Percentiles rank a stretch among this genome's conserved stretches.
phyloP scores from a whole-genome alignment of 2,329 filamentous ascomycete genomes.

The Stagonosporopsis cucurbitacearum region DNA sequence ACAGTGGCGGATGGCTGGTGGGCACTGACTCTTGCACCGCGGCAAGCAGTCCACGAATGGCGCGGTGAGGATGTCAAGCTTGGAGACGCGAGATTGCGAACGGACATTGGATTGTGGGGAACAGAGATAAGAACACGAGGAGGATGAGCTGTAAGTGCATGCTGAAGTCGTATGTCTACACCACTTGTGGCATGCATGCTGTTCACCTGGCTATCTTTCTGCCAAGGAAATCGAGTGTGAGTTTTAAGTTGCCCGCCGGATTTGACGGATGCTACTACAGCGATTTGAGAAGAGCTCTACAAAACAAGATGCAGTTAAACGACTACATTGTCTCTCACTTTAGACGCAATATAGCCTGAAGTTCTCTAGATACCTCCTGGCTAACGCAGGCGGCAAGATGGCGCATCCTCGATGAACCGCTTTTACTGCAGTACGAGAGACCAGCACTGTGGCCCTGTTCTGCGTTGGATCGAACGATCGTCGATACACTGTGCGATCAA shows the following conservation, averaged over 20 bases:
- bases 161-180: neutral
- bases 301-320: neutral
- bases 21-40: slow-evolving; percentile 1
- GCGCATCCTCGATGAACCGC: too few relatives aligned
- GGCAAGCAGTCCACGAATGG: neutral
- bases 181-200: slow-evolving; percentile 1
- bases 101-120: slow-evolving; percentile 8
- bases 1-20: neutral
- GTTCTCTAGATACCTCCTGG: neutral
- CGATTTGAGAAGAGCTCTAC: neutral
- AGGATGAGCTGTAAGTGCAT: neutral
- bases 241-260: neutral
- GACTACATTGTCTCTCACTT: neutral
- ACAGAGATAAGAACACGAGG: slow-evolving; percentile 17
- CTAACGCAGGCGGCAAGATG: neutral
- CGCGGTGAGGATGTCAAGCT: neutral
- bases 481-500: neutral
- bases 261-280: neutral
- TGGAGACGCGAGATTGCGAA: slow-evolving; percentile 1
- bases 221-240: neutral
- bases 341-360: neutral
- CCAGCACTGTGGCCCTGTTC: neutral
- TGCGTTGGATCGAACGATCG: neutral
- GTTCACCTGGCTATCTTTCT: too few relatives aligned
- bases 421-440: neutral